Evolutionary conservation across 306 rosid genomes (phyloP).

Genomic region (Malus asiatica): DNA sequence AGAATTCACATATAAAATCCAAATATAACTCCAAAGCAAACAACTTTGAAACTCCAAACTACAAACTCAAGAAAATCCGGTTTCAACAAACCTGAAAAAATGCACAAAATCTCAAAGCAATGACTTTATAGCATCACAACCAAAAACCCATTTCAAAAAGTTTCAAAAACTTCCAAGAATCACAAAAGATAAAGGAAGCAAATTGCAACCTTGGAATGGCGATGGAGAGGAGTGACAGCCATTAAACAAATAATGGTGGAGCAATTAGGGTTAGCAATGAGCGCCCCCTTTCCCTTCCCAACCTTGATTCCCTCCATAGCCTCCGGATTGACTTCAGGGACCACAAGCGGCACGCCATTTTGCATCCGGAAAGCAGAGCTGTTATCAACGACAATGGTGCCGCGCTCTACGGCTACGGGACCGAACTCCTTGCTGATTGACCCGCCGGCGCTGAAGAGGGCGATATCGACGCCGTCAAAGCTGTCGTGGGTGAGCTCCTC

Average conservation of each 20-base stretch:
- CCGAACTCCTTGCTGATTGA: conserved; percentile 82
- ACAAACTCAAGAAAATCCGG: background rate
- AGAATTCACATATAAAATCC: background rate
- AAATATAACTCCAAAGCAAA: background rate
- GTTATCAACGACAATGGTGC: conserved; percentile 78
- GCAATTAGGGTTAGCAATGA: conserved; percentile 95
- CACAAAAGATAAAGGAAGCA: background rate
- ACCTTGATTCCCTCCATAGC: conserved; percentile 62
- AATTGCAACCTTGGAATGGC: conserved; percentile 58
- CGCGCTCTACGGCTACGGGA: conserved; percentile 73
- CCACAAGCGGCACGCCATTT: conserved; percentile 69
- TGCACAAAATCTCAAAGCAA: background rate
- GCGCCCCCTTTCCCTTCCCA: conserved; percentile 74
- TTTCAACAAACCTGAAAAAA: background rate
- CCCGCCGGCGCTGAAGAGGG: conserved; percentile 95
- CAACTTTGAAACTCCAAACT: background rate
- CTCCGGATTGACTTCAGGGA: conserved; percentile 98
- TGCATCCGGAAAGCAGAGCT: conserved; percentile 96
- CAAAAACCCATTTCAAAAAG: background rate
- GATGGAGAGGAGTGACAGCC: conserved; percentile 98
- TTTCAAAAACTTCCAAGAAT: background rate
- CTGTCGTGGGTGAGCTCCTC: conserved; percentile 85
- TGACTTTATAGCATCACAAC: background rate
- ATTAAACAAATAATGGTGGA: conserved; percentile 89
- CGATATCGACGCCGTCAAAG: conserved; percentile 80